These are phyloP conservation scores for Penicillium flavigenum DNA, from an alignment of 495 filamentous ascomycete species.

Conservation along the genomic window DNA sequence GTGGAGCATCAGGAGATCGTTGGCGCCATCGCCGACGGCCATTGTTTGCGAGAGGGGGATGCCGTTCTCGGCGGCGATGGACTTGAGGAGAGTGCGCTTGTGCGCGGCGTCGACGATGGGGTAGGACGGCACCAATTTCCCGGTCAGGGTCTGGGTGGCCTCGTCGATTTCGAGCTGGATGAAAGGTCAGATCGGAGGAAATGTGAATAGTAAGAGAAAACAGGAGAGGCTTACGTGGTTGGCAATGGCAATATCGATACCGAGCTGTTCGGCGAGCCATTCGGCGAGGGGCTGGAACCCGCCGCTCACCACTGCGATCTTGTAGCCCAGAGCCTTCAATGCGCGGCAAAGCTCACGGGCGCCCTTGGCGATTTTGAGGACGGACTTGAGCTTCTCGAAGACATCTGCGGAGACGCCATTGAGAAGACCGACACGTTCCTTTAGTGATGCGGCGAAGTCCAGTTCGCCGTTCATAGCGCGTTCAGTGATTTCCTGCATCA, in stretches of 20 bases:
- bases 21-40: slow-evolving; percentile 90
- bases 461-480: slow-evolving; percentile 95
- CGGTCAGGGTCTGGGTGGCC: slow-evolving; percentile 68
- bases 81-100: slow-evolving; percentile 72
- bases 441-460: slow-evolving; percentile 83
- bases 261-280: slow-evolving; percentile 77
- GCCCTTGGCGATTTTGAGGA: slow-evolving; percentile 78
- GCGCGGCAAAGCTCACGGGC: slow-evolving; percentile 69
- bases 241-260: slow-evolving; percentile 81
- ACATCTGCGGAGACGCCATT: slow-evolving; percentile 76
- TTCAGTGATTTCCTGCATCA: slow-evolving; percentile 67
- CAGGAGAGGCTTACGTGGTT: slow-evolving; percentile 60
- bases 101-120: slow-evolving; percentile 79
- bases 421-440: slow-evolving; percentile 73
- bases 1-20: slow-evolving; percentile 90
- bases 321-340: slow-evolving; percentile 73
- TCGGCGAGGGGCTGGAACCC: slow-evolving; percentile 86
- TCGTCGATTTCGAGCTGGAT: slow-evolving; percentile 64
- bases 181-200: slow-evolving; percentile 8
- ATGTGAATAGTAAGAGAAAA: neutral
- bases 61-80: slow-evolving; percentile 71
- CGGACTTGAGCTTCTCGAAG: slow-evolving; percentile 70
- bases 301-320: slow-evolving; percentile 85
- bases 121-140: slow-evolving; percentile 64
- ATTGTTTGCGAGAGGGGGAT: slow-evolving; percentile 74